These are phyloP conservation scores for Dactylis glomerata DNA, from an alignment of 176 grass and related monocot genomes.

Conservation along the genomic window DNA sequence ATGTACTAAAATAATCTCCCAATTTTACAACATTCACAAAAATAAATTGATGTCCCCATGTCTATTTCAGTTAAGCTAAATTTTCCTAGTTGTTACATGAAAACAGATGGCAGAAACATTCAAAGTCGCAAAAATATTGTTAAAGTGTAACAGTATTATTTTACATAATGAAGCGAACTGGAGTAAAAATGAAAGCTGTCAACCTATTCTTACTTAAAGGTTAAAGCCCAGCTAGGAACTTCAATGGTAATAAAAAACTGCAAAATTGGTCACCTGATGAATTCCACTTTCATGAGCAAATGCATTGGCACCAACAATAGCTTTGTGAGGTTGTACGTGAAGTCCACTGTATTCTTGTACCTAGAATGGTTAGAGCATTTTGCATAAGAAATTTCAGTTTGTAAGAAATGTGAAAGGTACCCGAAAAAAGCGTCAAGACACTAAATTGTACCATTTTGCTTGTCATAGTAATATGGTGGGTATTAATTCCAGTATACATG, in stretches of 20 bases:
- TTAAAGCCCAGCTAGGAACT: background rate
- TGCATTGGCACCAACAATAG: slow-evolving; percentile 97
- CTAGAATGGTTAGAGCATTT: slow-evolving; percentile 43
- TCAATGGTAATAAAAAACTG: background rate
- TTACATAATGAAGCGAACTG: too few relatives aligned
- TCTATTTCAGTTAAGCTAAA: too few relatives aligned
- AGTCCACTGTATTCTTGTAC: slow-evolving; percentile 96
- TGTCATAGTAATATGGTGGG: slow-evolving; percentile 73
- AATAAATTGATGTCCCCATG: too few relatives aligned
- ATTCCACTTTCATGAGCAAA: slow-evolving; percentile 99
- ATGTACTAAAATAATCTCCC: too few relatives aligned
- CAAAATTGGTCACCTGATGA: slow-evolving; percentile 66
- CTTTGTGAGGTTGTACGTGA: slow-evolving; percentile 88
- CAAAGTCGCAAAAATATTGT: too few relatives aligned
- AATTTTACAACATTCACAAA: too few relatives aligned
- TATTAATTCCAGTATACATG: slow-evolving; percentile 80
- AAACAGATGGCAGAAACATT: too few relatives aligned
- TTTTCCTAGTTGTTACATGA: too few relatives aligned
- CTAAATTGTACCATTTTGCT: slow-evolving; percentile 75
- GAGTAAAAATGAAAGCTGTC: background rate
- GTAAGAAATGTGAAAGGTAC: too few relatives aligned
- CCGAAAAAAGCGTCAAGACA: background rate
- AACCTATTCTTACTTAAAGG: background rate
- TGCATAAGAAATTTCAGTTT: background rate
- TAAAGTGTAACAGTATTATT: too few relatives aligned